Evolutionary conservation across 768 basidiomycete genomes (phyloP).

Genomic region (Boletus patriciae): DNA sequence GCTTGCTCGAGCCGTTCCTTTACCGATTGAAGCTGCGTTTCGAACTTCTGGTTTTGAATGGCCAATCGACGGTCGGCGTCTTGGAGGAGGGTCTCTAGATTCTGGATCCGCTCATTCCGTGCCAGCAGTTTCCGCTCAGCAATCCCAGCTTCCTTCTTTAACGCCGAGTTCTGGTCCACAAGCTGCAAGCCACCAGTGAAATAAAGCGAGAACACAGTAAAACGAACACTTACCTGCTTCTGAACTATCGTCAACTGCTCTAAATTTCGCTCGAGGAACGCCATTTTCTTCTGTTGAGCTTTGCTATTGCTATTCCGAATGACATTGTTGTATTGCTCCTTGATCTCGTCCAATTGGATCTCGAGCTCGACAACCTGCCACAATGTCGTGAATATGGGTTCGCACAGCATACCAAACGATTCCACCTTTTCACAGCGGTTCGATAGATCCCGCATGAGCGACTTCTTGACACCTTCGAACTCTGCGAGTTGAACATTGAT

Average conservation of each 20-base stretch:
- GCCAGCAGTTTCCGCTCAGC: conserved; percentile 96
- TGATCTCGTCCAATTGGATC: conserved; percentile 97
- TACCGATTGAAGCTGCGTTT: conserved; percentile 87
- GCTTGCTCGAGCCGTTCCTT: conserved; percentile 92
- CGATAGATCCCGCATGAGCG: conserved; percentile 96
- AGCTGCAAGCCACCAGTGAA: conserved; percentile 54
- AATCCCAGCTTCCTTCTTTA: conserved; percentile 97
- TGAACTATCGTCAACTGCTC: conserved; percentile 94
- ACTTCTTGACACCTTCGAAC: conserved; percentile 98
- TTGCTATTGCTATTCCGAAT: conserved; percentile 98
- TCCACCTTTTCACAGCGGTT: conserved; percentile 98
- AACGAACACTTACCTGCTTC: conserved; percentile 71
- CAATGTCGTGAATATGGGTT: conserved; percentile 12
- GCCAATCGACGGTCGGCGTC: conserved; percentile 91
- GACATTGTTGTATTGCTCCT: conserved; percentile 98
- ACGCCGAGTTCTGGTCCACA: conserved; percentile 94
- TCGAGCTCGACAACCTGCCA: conserved; percentile 95
- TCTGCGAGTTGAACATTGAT: conserved; percentile 98
- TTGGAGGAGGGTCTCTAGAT: conserved; percentile 88
- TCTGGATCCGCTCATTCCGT: conserved; percentile 96
- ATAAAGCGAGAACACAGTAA: neutral
- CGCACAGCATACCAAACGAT: conserved; percentile 12
- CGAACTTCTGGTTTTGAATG: conserved; percentile 95
- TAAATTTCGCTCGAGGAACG: conserved; percentile 94
- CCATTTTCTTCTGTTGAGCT: conserved; percentile 99